A percentile compares a stretch with the other conserved stretches of the same genome.
Evolutionary conservation across 352 stramenopile genomes (phyloP).

Genomic region (Globisporangium spinosum): DNA sequence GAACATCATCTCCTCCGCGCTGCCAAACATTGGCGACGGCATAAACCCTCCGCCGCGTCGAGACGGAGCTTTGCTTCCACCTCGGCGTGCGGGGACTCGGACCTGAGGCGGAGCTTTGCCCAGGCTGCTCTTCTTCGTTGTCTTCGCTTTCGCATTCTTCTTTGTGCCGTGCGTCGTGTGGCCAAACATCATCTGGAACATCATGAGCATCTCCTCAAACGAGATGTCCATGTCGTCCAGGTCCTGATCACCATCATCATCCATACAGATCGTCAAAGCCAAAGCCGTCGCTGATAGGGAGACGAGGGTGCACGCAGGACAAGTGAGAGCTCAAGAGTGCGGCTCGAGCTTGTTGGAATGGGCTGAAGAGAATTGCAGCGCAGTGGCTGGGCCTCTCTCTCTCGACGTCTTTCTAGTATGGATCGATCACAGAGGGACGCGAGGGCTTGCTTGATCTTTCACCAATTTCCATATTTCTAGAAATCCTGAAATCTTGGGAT

Average conservation of each 20-base stretch:
- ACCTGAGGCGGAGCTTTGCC: constrained; percentile 11
- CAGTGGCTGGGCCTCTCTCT: neutral
- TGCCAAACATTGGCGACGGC: constrained; percentile 8
- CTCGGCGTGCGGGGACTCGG: neutral
- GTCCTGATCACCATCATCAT: constrained; percentile 19
- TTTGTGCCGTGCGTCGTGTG: neutral
- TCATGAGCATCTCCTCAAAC: constrained; percentile 71
- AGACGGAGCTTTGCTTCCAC: neutral
- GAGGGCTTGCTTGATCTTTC: neutral
- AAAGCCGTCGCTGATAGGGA: constrained; percentile 14
- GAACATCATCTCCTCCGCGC: constrained; percentile 17
- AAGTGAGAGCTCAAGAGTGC: neutral
- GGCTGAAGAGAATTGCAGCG: neutral
- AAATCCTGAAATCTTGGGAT: neutral
- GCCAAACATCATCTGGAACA: constrained; percentile 76
- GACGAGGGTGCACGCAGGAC: neutral
- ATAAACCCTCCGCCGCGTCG: constrained; percentile 1
- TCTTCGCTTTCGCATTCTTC: constrained; percentile 1
- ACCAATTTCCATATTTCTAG: neutral
- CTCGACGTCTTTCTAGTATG: neutral
- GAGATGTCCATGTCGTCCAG: constrained; percentile 41
- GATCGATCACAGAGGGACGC: neutral
- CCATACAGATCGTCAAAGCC: constrained; percentile 26
- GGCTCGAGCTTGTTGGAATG: neutral
- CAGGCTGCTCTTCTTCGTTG: constrained; percentile 8